These are phyloP conservation scores for Olyra latifolia DNA, from an alignment of 176 grass and related monocot genomes.

Conservation along the genomic window DNA sequence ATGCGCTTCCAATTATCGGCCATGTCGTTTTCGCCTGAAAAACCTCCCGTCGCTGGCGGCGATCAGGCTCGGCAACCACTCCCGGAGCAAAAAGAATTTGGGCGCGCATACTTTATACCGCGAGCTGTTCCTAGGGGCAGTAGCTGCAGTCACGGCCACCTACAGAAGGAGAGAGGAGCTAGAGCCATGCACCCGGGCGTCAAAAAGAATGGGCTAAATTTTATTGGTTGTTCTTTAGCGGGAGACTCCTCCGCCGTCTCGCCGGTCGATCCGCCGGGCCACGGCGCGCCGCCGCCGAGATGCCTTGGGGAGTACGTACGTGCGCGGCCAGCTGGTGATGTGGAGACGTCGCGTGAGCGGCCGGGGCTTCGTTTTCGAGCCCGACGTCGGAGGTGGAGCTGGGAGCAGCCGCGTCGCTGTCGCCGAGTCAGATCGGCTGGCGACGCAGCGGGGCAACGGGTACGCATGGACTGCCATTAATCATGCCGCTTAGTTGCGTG, in stretches of 20 bases:
- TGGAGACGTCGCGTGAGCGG: constrained; percentile 34
- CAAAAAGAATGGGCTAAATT: constrained; percentile 19
- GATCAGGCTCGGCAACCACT: background rate
- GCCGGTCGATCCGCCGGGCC: background rate
- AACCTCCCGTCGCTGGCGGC: background rate
- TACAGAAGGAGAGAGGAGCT: background rate
- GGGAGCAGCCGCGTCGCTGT: background rate
- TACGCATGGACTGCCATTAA: background rate
- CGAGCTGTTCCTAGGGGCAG: too few relatives aligned
- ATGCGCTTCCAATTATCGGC: constrained; percentile 28
- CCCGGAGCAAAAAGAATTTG: background rate
- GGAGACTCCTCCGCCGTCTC: constrained; percentile 31
- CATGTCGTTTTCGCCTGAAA: constrained; percentile 37
- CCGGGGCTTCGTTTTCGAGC: constrained; percentile 7
- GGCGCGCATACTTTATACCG: background rate
- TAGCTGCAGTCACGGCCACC: constrained; percentile 26
- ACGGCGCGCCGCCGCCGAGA: background rate
- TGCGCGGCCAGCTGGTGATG: background rate
- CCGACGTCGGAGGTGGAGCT: background rate
- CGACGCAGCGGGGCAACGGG: background rate
- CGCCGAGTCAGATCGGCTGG: background rate
- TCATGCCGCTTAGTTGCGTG: constrained; percentile 27
- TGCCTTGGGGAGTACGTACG: constrained; percentile 1
- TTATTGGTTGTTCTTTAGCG: constrained; percentile 11
- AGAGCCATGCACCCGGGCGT: background rate